Evolutionary conservation across 768 basidiomycete species (phyloP).

Genomic region (Rhizopogon vesiculosus): DNA sequence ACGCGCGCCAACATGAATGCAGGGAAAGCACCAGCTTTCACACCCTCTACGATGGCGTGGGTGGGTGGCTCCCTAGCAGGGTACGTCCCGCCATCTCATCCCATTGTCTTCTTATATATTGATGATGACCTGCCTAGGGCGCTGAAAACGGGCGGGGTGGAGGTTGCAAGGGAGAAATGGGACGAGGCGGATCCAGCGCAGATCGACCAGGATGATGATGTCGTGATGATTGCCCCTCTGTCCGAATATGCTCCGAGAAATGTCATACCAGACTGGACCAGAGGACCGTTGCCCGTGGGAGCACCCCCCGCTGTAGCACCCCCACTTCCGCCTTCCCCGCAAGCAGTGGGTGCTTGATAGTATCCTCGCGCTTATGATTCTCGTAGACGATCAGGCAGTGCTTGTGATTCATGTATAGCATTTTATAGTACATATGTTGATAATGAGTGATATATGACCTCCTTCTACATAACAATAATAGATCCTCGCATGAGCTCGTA

Average conservation of each 20-base stretch:
- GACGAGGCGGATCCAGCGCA: conserved; percentile 56
- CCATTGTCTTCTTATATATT: neutral
- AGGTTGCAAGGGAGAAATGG: conserved; percentile 82
- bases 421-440: neutral
- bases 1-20: conserved; percentile 55
- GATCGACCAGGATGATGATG: conserved; percentile 37
- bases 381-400: conserved; percentile 1
- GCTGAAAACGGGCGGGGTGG: conserved; percentile 81
- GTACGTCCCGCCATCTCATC: conserved; percentile 37
- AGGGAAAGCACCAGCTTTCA: conserved; percentile 86
- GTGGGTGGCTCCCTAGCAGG: conserved; percentile 92
- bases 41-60: conserved; percentile 81
- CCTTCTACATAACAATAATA: neutral
- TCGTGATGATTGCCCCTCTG: conserved; percentile 8
- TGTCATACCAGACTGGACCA: conserved; percentile 82
- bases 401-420: neutral
- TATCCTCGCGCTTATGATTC: conserved; percentile 9
- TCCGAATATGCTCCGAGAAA: conserved; percentile 30
- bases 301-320: conserved; percentile 50
- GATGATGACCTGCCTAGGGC: conserved; percentile 40
- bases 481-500: neutral
- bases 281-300: conserved; percentile 53
- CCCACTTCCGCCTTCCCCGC: conserved; percentile 12
- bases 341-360: conserved; percentile 31
- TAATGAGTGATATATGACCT: neutral